Base-by-base conservation (phyloP, 225 moss, liverwort and hornwort genomes). In the Pseudisothecium myosuroides region DNA sequence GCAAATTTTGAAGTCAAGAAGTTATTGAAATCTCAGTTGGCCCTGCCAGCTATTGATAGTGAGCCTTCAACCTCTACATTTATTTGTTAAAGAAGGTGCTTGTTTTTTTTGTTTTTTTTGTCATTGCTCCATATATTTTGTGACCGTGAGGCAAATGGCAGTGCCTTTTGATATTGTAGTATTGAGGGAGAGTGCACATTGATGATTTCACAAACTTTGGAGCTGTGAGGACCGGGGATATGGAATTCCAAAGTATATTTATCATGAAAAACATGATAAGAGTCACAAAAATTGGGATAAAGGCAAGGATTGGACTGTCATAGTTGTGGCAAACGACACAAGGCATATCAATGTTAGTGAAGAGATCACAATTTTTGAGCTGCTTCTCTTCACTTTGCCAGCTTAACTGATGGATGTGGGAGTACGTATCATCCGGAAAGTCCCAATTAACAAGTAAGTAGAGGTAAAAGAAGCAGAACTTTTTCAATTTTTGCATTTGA, bases 11-110 rank as follows among this genome's bases (percentile, higher is more conserved):
- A 96, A 91, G 85, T 87, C 78, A 92, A 92, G 90, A 89, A 91
- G 77, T 93, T 97, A 52, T 90, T 98, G 83, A 97, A 95, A 91
- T 94, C 91, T 80, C 97, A 98, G 88, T 91, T 98, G 79, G 97
- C 96, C 45, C 79, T 98, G 79, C 93, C 94, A 87, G 92, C 94
- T 90, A 88, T 86, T 76, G 91, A 93, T 80, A 89, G 95, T 94
- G 88, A 90, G 94, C 90, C 54, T 74, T 84, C 68, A 76, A 77
- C 47, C 76, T 87, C 68, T 76, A 69, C 11, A 47, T 50, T 61
- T 49, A 12, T 63, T 60, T 81, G 7, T 82, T 29, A 82, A 73
- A 32, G 49, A 22, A 15, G 15, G 12, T 49, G n/a, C 27, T 62
- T 26, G 29, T 59, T 60, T 81, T 10, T 45, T 88, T 80, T 50